Evolutionary conservation across 148 eudicot species (phyloP).

Genomic region (Persicaria tinctoria): DNA sequence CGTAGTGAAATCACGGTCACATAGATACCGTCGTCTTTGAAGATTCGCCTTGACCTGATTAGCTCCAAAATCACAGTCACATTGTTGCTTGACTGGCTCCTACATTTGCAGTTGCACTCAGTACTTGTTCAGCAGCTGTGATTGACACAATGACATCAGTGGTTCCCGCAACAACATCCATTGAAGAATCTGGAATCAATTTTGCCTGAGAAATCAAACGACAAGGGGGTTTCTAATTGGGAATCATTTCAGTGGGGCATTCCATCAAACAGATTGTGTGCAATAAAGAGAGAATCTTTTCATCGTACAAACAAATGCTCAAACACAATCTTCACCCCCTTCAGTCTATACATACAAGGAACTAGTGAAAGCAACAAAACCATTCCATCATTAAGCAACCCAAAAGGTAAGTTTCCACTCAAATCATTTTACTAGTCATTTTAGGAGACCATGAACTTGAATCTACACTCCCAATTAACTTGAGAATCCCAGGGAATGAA

Average conservation of each 20-base stretch:
- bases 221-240: not conserved
- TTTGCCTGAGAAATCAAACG: not conserved
- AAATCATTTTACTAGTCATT: not conserved
- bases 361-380: not conserved
- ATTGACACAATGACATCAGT: too few species aligned
- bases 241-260: not conserved
- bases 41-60: too few species aligned
- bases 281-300: not conserved
- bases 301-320: not conserved
- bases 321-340: not conserved
- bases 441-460: not conserved
- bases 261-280: not conserved
- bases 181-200: constrained; percentile 7
- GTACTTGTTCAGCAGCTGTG: too few species aligned
- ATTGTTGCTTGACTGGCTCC: not conserved
- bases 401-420: not conserved
- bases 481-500: not conserved
- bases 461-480: not conserved
- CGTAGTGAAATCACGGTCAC: too few species aligned
- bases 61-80: too few species aligned
- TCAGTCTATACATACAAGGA: not conserved
- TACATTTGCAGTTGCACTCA: not conserved
- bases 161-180: too few species aligned
- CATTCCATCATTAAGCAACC: not conserved
- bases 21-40: too few species aligned